Evolutionary conservation across 139 green algal genomes (phyloP).

Genomic region (Chlorella ohadii): DNA sequence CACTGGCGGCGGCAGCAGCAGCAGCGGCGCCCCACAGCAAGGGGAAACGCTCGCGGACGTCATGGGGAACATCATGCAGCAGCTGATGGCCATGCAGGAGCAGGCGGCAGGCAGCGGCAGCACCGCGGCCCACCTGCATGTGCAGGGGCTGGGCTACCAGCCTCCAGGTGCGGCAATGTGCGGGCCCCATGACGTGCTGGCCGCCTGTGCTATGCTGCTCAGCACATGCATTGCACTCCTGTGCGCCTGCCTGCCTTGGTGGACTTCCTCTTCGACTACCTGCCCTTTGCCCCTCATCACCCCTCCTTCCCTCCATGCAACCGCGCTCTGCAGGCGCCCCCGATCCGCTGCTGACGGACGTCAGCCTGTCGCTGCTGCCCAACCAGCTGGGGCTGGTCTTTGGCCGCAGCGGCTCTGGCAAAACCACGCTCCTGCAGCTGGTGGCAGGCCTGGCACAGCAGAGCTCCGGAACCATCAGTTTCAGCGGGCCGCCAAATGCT

Average conservation of each 20-base stretch:
- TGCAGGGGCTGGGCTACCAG: not conserved
- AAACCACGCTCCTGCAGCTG: conserved; percentile 91
- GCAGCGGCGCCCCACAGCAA: not conserved
- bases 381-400: conserved; percentile 85
- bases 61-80: conserved; percentile 42
- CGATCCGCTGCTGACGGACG: conserved; percentile 67
- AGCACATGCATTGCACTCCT: not conserved
- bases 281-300: not conserved
- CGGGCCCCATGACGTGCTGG: too few relatives aligned
- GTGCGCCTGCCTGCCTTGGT: too few relatives aligned
- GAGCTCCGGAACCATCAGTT: conserved; percentile 57
- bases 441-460: conserved; percentile 72
- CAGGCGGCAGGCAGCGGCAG: not conserved
- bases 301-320: not conserved
- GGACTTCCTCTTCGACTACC: not conserved
- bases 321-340: conserved; percentile 71
- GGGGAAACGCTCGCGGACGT: conserved; percentile 34
- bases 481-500: conserved; percentile 14
- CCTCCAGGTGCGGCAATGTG: not conserved
- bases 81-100: conserved; percentile 8
- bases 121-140: conserved; percentile 16
- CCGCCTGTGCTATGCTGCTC: too few relatives aligned
- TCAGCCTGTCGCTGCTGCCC: conserved; percentile 72
- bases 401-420: conserved; percentile 85
- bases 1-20: not conserved